Evolutionary conservation across 2,329 filamentous ascomycete species (phyloP), one percentile per base, ranked within the genome.

Genomic region (Sphaerulina vaccinii): DNA sequence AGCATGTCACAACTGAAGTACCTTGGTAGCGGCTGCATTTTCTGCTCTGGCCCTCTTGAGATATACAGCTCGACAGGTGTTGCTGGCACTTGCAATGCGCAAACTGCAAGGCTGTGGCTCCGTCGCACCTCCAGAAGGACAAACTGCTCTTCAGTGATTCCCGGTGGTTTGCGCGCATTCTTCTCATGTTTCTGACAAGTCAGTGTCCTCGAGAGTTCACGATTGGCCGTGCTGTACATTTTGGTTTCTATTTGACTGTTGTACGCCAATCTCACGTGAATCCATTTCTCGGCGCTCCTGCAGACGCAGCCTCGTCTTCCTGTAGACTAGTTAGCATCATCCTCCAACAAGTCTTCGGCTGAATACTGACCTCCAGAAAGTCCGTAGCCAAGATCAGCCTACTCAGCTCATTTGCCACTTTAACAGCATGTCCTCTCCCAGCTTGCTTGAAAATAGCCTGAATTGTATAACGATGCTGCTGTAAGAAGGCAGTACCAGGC

Each of bases 391-490:
- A 80, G 64, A 96, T 88, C 58, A 97, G 76, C 49, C 93, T 78
- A 71, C 92, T 86, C 65, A 93, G 88, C 40, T 88, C 85, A 68
- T 95, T 90, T 5, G 91, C 88, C 60, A 97, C 89, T 41, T 82
- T 80, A 32, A 95, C 75, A 57, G 82, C 81, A 50, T 57, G 52
- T 10, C 58, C 58, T 36, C 55, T 52, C 2, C 56, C 51, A 62
- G 88, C 88, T 60, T 90, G 80, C 75, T 99, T 99, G 65, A 99
- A 88, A 16, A 95, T 85, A 39, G 90, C 87, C 58, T 93, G 83
- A 63, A 97, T 88, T 51, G 91, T 83, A 69, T 86, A 83, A 56
- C 92, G 80, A 69, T 96, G 90, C 58, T 93, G 87, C 5, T 81
- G 79, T 54, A 99, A 75, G 72, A 99, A 99, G 29, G 79, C 79